A percentile compares a stretch with the other conserved stretches of the same genome.
These are phyloP conservation scores for Bipolaris cookei DNA, from an alignment of 2,329 filamentous ascomycete species.

Conservation along the genomic window DNA sequence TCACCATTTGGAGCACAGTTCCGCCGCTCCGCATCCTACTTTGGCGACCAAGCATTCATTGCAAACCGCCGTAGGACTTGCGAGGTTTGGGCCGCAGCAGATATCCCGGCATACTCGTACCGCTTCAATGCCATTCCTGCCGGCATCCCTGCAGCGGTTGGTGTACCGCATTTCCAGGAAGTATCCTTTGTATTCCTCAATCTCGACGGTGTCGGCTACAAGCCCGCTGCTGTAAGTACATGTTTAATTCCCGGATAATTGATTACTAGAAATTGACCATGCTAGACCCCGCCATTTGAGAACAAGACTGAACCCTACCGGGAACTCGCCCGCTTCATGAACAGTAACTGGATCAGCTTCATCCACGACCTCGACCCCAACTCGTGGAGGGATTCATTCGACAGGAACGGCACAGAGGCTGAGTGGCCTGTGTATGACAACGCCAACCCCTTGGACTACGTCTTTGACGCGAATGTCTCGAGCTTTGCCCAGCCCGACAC, in stretches of 20 bases:
- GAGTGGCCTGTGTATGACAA: constrained; percentile 53
- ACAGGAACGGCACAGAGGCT: constrained; percentile 29
- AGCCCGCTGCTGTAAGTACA: constrained; percentile 31
- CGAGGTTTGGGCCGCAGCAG: constrained; percentile 57
- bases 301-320: constrained; percentile 48
- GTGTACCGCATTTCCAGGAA: constrained; percentile 63
- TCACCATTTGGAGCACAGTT: constrained; percentile 51
- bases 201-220: constrained; percentile 52
- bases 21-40: constrained; percentile 59
- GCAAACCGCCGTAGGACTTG: constrained; percentile 62
- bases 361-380: constrained; percentile 49
- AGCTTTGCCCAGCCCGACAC: constrained; percentile 53
- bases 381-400: constrained; percentile 27
- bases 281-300: constrained; percentile 35
- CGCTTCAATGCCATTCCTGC: constrained; percentile 64
- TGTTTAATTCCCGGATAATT: neutral
- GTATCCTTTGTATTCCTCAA: constrained; percentile 58
- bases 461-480: constrained; percentile 56
- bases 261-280: neutral
- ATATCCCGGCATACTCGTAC: constrained; percentile 64
- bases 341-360: constrained; percentile 54
- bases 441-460: constrained; percentile 49
- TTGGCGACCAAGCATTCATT: constrained; percentile 63
- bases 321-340: constrained; percentile 53
- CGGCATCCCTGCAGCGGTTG: constrained; percentile 52